phyloP scores from a whole-genome alignment of 441 rosid species.

The Bruguiera hainesii region DNA sequence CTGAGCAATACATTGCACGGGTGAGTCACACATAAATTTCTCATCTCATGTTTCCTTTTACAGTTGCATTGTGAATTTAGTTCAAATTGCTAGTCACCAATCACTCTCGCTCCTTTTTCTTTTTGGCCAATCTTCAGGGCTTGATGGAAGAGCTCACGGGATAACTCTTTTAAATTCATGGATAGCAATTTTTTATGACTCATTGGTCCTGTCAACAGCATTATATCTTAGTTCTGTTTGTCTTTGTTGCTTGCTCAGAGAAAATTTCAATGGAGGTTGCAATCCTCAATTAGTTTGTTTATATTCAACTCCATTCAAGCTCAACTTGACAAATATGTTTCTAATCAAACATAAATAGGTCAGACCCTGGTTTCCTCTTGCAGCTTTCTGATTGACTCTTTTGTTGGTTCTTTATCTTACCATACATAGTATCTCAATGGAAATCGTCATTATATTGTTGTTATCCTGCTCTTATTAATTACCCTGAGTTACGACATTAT shows the following conservation, averaged over 20 bases:
- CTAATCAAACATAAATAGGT: not conserved
- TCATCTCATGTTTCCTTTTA: conserved; percentile 5
- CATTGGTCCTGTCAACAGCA: not conserved
- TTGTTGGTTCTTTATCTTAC: too few species aligned
- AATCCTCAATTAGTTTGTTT: not conserved
- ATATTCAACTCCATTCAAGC: not conserved
- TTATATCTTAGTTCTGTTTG: too few species aligned
- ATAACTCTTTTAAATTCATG: conserved; percentile 20
- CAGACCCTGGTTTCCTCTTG: too few species aligned
- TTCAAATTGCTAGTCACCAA: not conserved
- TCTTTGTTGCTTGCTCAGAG: too few species aligned
- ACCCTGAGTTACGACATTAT: too few species aligned
- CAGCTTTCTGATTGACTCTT: too few species aligned
- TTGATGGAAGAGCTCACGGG: conserved; percentile 80
- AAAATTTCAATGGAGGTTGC: too few species aligned
- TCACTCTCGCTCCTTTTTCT: not conserved
- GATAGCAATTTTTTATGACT: not conserved
- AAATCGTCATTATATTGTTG: too few species aligned
- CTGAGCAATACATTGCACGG: conserved; percentile 79
- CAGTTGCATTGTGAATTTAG: not conserved
- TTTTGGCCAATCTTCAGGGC: conserved; percentile 50
- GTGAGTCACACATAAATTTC: conserved; percentile 34
- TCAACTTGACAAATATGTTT: not conserved
- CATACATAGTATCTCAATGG: too few species aligned
- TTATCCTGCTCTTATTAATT: too few species aligned